Evolutionary conservation across 768 basidiomycete species (phyloP), one percentile per base, ranked within the genome.

Genomic region (Boletus insuetus): DNA sequence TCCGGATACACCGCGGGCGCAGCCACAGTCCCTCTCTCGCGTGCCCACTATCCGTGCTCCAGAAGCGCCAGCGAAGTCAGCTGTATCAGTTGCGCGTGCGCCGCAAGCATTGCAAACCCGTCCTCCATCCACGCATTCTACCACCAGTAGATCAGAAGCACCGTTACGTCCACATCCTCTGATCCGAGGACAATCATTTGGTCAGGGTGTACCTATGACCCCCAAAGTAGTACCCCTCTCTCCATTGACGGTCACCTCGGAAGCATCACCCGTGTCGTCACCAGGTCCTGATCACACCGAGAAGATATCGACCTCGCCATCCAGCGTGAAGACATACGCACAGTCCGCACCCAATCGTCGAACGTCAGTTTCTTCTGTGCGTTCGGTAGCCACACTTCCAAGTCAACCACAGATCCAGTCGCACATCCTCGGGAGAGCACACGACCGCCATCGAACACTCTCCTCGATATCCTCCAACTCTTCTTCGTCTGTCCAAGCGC

Each of bases 161-260:
- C 73, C 64, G 7, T 58, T 87, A 47, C 85, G 86, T 16, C 87
- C 87, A 1, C 89, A 91, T 64, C 89, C 88, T 8, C 77, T 91
- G 49, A 89, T 91, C 59, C 84, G 89, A 52, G 87, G 87, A 10
- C 79, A 84, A 58, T 88, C 88, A 0, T 82, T 80, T 55, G 83
- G 85, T 7, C 77, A 73, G 42, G 69, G 69, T 40, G 49, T 66
- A 24, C 58, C 67, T 3, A 65, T 68, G 54, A 55, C 72, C 49
- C 62, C 72, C 51, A 76, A 82, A 65, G 80, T 82, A 40, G 72
- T 77, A 4, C 70, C 74, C 74, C 74, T 86, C 14, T 75, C 81
- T 10, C 86, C 88, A 35, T 75, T 89, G 49, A 83, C 84, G 2
- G 79, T 85, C 42, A 79, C 82, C 10, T 75, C 81, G 19, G 81